Conservation (phyloP, 1,284 basidiomycete genomes). For the Melampsora larici-populina region DNA sequence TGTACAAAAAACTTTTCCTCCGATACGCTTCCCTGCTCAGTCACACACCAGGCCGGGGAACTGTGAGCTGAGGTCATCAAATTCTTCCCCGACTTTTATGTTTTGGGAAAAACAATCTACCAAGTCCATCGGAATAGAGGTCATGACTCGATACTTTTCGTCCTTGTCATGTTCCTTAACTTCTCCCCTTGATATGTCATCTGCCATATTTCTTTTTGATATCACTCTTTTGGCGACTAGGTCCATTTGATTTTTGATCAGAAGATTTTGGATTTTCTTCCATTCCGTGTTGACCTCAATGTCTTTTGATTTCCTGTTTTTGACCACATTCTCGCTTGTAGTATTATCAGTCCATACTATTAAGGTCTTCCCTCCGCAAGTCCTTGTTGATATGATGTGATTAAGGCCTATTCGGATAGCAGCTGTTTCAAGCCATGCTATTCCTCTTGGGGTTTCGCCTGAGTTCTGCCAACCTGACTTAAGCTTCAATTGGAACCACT, state of each 20-base stretch:
- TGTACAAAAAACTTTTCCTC: too few species aligned
- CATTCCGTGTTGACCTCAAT: too few species aligned
- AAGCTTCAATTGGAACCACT: slow-evolving; percentile 1
- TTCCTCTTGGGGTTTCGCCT: background rate
- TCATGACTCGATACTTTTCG: background rate
- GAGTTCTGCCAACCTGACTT: too few species aligned
- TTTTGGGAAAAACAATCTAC: background rate
- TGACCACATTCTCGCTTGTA: too few species aligned
- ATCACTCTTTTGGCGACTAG: background rate
- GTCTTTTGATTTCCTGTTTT: too few species aligned
- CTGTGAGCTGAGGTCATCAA: background rate
- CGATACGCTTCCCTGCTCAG: too few species aligned
- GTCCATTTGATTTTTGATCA: slow-evolving; percentile 2
- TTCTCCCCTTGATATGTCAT: slow-evolving; percentile 3
- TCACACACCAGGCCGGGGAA: background rate
- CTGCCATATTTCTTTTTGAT: background rate
- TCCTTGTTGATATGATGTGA: background rate
- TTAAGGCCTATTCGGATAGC: background rate
- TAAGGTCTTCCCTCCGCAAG: background rate
- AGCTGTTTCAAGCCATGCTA: slow-evolving; percentile 17
- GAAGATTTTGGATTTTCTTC: too few species aligned
- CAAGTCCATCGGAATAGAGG: background rate
- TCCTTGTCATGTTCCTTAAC: background rate
- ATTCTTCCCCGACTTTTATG: too few species aligned
- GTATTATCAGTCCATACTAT: too few species aligned